Conservation (phyloP, 345 rosid species). For the Turritis glabra region DNA sequence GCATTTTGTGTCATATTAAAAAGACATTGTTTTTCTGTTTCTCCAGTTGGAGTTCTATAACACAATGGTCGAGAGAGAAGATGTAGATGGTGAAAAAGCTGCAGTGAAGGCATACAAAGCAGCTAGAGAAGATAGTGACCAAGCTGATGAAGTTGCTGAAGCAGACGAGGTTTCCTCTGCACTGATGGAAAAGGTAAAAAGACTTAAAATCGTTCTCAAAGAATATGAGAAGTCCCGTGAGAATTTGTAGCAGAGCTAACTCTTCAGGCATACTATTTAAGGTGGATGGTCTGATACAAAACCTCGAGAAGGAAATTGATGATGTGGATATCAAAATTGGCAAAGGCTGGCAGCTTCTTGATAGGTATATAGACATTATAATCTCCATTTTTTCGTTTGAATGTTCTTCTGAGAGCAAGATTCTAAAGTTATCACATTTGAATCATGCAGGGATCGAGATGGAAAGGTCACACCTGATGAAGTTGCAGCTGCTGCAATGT, state of each 20-base stretch:
- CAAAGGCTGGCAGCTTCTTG: conserved; percentile 75
- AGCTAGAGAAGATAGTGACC: conserved; percentile 70
- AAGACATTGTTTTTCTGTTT: conserved; percentile 11
- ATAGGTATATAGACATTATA: conserved; percentile 51
- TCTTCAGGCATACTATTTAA: conserved; percentile 28
- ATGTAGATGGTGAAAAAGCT: conserved; percentile 63
- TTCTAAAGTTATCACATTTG: not conserved
- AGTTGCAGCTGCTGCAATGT: conserved; percentile 82
- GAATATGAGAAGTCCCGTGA: not conserved
- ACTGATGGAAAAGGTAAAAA: conserved; percentile 65
- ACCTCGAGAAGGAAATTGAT: conserved; percentile 91
- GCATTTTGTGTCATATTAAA: conserved; percentile 4
- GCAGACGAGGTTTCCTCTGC: conserved; percentile 74
- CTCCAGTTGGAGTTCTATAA: conserved; percentile 85
- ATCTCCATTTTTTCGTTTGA: not conserved
- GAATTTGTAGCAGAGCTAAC: conserved; percentile 18
- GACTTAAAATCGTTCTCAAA: not conserved
- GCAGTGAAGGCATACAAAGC: conserved; percentile 81
- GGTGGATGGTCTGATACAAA: conserved; percentile 87
- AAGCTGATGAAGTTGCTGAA: conserved; percentile 50
- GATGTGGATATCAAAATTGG: conserved; percentile 80
- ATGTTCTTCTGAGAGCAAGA: conserved; percentile 5
- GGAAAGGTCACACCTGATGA: conserved; percentile 91
- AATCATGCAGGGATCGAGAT: conserved; percentile 65
- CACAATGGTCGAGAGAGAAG: conserved; percentile 76